Conservation (phyloP, 2,329 filamentous ascomycete genomes). For the Ambrosiella beaveri region DNA sequence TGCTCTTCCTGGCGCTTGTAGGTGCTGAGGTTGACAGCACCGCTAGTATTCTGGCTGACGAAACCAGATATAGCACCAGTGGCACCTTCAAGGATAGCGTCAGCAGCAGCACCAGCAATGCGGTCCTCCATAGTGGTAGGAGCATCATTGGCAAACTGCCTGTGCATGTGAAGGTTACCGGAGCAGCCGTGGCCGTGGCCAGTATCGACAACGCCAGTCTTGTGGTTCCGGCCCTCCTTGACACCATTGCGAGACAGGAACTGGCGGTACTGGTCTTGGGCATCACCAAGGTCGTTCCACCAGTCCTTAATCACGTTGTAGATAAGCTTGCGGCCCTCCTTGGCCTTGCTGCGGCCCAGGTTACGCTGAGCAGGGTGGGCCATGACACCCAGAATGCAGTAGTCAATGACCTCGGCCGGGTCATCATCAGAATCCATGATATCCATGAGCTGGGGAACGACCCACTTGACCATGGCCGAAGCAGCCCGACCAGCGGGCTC, state of each 20-base stretch:
- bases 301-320: constrained; percentile 66
- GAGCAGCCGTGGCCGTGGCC: constrained; percentile 73
- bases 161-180: constrained; percentile 63
- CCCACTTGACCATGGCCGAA: constrained; percentile 63
- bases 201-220: constrained; percentile 64
- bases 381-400: constrained; percentile 67
- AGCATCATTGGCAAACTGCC: constrained; percentile 32
- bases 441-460: constrained; percentile 73
- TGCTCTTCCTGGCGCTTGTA: constrained; percentile 18
- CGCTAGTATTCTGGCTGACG: constrained; percentile 29
- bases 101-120: constrained; percentile 38
- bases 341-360: constrained; percentile 49
- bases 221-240: constrained; percentile 63
- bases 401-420: constrained; percentile 50
- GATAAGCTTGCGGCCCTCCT: constrained; percentile 58
- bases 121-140: constrained; percentile 35
- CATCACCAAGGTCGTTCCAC: constrained; percentile 53
- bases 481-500: constrained; percentile 74
- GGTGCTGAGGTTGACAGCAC: constrained; percentile 20
- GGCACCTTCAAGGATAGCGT: constrained; percentile 39
- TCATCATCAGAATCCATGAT: constrained; percentile 71
- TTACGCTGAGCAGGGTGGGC: constrained; percentile 72
- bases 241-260: constrained; percentile 70
- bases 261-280: constrained; percentile 49
- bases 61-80: constrained; percentile 33